Evolutionary conservation across 208 protist genomes (phyloP).

Genomic region (Strigomonas culicis): DNA sequence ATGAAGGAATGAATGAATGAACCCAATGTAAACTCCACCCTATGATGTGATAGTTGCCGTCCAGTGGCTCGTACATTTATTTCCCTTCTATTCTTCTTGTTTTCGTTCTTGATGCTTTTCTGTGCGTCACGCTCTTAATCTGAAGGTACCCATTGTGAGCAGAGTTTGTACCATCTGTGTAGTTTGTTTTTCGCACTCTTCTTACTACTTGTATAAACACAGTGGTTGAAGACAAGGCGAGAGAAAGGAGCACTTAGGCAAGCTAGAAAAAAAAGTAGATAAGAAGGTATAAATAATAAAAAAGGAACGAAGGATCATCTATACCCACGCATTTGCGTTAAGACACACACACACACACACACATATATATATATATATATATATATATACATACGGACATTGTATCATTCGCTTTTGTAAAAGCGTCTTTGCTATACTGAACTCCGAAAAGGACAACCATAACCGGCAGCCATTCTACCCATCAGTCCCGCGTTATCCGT

Average conservation of each 20-base stretch:
- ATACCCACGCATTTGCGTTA: neutral
- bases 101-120: slow-evolving; percentile 18
- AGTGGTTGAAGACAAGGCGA: no score
- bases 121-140: slow-evolving; percentile 9
- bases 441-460: no score
- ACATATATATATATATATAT: neutral
- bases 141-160: neutral
- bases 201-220: no score
- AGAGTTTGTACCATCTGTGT: no score
- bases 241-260: no score
- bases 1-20: no score
- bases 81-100: slow-evolving; percentile 7
- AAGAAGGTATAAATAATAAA: no score
- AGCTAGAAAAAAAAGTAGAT: slow-evolving; percentile 20
- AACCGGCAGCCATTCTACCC: no score
- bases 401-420: neutral
- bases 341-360: neutral
- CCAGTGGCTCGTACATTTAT: slow-evolving; percentile 12
- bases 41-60: slow-evolving; percentile 8
- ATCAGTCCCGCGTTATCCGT: no score
- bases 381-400: neutral
- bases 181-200: no score
- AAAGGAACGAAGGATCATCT: no score
- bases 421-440: no score
- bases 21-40: neutral